Evolutionary conservation across 495 filamentous ascomycete species (phyloP).

Genomic region (Penicillium herquei): DNA sequence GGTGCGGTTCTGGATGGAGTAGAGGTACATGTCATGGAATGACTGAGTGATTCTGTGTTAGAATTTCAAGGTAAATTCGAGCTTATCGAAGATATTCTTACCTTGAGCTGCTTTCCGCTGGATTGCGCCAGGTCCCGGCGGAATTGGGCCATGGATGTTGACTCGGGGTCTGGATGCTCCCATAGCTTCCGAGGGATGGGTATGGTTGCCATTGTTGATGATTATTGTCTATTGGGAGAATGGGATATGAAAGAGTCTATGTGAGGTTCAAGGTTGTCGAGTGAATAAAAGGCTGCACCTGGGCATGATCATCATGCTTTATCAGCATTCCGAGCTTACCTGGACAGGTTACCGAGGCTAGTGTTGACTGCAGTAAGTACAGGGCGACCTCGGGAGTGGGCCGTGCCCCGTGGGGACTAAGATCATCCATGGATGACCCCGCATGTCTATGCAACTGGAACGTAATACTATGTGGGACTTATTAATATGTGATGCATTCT

Average conservation of each 20-base stretch:
- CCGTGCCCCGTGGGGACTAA: no score
- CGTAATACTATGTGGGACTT: no score
- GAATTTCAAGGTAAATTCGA: constrained; percentile 6
- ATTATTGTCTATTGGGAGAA: neutral
- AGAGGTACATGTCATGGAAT: constrained; percentile 7
- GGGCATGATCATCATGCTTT: no score
- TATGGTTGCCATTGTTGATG: constrained; percentile 11
- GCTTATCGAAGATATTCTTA: constrained; percentile 7
- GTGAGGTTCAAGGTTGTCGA: neutral
- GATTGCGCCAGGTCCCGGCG: constrained; percentile 24
- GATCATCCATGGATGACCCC: no score
- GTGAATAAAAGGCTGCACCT: neutral
- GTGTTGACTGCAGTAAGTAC: no score
- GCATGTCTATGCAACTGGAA: no score
- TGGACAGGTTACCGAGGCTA: no score
- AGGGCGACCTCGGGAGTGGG: no score
- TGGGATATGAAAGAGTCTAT: neutral
- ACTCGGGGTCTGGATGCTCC: constrained; percentile 59
- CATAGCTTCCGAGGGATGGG: constrained; percentile 48
- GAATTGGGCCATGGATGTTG: constrained; percentile 64
- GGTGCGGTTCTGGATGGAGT: constrained; percentile 10
- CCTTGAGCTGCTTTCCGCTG: constrained; percentile 15
- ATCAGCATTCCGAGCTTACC: no score
- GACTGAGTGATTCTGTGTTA: neutral
- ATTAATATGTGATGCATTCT: no score